These are phyloP conservation scores for Glycyrrhiza uralensis DNA, from an alignment of 306 rosid genomes.

Conservation along the genomic window DNA sequence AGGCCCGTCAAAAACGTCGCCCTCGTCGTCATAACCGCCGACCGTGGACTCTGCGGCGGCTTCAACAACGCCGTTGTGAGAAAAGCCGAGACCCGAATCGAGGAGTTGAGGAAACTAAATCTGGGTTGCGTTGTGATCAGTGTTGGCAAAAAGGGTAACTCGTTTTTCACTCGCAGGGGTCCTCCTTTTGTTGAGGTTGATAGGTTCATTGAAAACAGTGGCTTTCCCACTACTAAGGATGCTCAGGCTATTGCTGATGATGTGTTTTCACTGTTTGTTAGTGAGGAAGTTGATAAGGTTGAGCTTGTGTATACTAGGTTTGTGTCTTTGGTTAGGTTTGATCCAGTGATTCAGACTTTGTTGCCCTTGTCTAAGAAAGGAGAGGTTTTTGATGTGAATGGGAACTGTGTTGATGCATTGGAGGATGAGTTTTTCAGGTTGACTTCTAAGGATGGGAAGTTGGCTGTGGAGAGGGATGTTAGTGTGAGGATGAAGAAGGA, in stretches of 20 bases:
- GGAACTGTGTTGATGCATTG: slow-evolving; percentile 49
- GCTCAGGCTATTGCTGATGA: slow-evolving; percentile 76
- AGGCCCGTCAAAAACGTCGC: slow-evolving; percentile 56
- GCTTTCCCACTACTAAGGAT: slow-evolving; percentile 55
- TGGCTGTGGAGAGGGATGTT: slow-evolving; percentile 53
- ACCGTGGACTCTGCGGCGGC: slow-evolving; percentile 76
- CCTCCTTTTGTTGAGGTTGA: slow-evolving; percentile 39
- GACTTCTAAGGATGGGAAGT: slow-evolving; percentile 59
- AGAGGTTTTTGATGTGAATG: slow-evolving; percentile 49
- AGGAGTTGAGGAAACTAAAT: slow-evolving; percentile 44
- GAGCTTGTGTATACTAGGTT: slow-evolving; percentile 72
- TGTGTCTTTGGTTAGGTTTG: slow-evolving; percentile 54
- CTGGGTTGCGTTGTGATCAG: slow-evolving; percentile 54
- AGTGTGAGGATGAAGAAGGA: slow-evolving; percentile 22
- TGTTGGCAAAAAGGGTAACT: slow-evolving; percentile 71
- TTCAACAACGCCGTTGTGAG: slow-evolving; percentile 51
- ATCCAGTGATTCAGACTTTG: slow-evolving; percentile 65
- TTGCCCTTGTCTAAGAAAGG: slow-evolving; percentile 59
- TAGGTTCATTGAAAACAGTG: slow-evolving; percentile 40
- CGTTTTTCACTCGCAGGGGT: slow-evolving; percentile 40
- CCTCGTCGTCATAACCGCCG: slow-evolving; percentile 57
- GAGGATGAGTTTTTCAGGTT: slow-evolving; percentile 73
- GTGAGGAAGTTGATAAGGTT: slow-evolving; percentile 77
- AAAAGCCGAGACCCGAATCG: slow-evolving; percentile 46
- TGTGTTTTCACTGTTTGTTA: slow-evolving; percentile 64